Evolutionary conservation across 1,284 basidiomycete genomes (phyloP), one percentile per base, ranked within the genome.

Genomic region (Rhodotorula sp.): DNA sequence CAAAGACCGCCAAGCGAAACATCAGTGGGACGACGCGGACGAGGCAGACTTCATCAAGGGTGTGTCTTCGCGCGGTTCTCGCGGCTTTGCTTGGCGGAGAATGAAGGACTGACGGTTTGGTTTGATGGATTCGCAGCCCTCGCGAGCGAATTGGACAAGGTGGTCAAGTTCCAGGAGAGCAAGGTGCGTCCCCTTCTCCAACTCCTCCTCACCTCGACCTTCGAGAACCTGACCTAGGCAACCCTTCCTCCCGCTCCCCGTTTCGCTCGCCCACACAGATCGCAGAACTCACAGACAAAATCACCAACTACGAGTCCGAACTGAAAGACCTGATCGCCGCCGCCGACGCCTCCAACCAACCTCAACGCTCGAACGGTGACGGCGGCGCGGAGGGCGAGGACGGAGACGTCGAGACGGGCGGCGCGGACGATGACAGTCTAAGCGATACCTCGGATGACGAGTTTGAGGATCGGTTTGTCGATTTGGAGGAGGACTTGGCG

Each of bases 401-500:
- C 28, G 63, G 56, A 34, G 46, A 59, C 15, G 82, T 82, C 44
- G 82, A 82, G 57, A 51, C 51, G 56, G 24, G 18, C 16, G 51
- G 28, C 13, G 60, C 28, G 37, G 83, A 85, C 59, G 78, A 78
- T 26, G 81, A 81, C 60, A 80, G 80, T 59, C 86, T 86, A 59
- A 79, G 80, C 44, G 86, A 86, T 59, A 86, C 85, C 61, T 85
- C 83, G 37, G 76, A 77, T 28, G 77, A 78, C 50, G 86, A 86
- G 26, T 86, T 91, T 31, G 94, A 98, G 78, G 92, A 93, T 72
- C 86, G 89, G 51, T 99, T 97, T 80, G 87, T 90, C 72, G 86
- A 86, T 55, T 84, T 99, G 46, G 94, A 99, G 81, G 94, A 97
- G 78, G 92, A 96, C 78, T 91, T 99, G 34, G 94, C 95, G 1